Conservation (phyloP, 371 early-diverging fungal species). For the Encephalitozoon cuniculi region DNA sequence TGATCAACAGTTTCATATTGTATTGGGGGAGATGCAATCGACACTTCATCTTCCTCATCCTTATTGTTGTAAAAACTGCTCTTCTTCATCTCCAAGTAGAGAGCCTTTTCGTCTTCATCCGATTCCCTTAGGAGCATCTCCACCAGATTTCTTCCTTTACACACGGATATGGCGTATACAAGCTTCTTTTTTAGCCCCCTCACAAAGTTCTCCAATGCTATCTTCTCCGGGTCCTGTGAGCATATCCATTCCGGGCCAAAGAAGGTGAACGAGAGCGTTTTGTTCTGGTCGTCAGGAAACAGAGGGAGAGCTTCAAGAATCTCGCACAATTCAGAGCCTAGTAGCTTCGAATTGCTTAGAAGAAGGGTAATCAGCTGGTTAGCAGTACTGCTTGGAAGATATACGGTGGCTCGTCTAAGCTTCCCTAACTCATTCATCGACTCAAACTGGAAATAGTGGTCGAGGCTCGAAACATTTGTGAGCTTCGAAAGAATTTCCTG, state of each 20-base stretch:
- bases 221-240: constrained; percentile 10
- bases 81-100: neutral
- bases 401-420: constrained; percentile 72
- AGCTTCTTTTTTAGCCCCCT: constrained; percentile 32
- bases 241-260: constrained; percentile 39
- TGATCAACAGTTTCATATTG: neutral
- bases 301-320: neutral
- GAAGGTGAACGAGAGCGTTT: neutral
- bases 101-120: constrained; percentile 13
- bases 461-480: constrained; percentile 71
- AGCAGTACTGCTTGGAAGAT: constrained; percentile 75
- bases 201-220: constrained; percentile 31
- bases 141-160: constrained; percentile 22
- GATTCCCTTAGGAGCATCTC: constrained; percentile 14
- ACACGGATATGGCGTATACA: constrained; percentile 25
- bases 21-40: neutral
- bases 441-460: constrained; percentile 76
- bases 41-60: neutral
- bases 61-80: neutral
- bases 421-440: constrained; percentile 72
- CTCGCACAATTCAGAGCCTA: neutral
- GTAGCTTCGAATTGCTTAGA: constrained; percentile 62
- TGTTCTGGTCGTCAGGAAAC: constrained; percentile 10
- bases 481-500: constrained; percentile 60
- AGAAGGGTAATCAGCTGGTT: constrained; percentile 73